Conservation (phyloP, 306 rosid species). For the Lagenaria siceraria region DNA sequence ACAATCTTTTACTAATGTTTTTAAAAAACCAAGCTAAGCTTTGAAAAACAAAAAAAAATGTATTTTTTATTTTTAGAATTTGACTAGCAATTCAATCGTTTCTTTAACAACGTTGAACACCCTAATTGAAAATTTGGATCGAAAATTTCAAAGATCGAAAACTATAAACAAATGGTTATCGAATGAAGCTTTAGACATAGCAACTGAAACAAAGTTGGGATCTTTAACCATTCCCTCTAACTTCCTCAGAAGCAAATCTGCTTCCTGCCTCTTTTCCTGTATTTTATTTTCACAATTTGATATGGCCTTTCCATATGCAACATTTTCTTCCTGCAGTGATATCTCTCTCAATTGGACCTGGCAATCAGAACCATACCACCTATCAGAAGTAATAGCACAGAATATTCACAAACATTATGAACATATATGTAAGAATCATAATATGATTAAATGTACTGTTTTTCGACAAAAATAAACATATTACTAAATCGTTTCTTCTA, state of each 20-base stretch:
- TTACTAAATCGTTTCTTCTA: not conserved
- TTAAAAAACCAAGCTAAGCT: too few species aligned
- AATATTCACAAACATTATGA: not conserved
- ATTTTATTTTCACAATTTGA: conserved; percentile 52
- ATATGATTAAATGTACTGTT: not conserved
- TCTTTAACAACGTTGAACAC: too few species aligned
- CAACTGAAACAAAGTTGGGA: not conserved
- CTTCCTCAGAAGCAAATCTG: conserved; percentile 32
- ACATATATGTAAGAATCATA: not conserved
- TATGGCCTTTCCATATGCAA: conserved; percentile 48
- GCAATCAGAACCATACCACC: not conserved
- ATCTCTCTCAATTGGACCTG: conserved; percentile 82
- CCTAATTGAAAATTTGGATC: too few species aligned
- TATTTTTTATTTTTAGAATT: too few species aligned
- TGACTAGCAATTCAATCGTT: too few species aligned
- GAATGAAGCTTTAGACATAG: not conserved
- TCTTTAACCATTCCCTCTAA: conserved; percentile 38
- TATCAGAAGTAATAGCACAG: not conserved
- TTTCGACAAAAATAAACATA: not conserved
- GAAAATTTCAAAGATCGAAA: too few species aligned
- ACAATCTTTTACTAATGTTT: too few species aligned
- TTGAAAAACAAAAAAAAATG: too few species aligned
- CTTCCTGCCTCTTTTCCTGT: conserved; percentile 56
- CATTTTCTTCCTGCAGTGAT: conserved; percentile 69
- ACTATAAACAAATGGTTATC: too few species aligned